A percentile compares a stretch with the other conserved stretches of the same genome.
Evolutionary conservation across 2,329 filamentous ascomycete species (phyloP).

Genomic region (Madurella mycetomatis): DNA sequence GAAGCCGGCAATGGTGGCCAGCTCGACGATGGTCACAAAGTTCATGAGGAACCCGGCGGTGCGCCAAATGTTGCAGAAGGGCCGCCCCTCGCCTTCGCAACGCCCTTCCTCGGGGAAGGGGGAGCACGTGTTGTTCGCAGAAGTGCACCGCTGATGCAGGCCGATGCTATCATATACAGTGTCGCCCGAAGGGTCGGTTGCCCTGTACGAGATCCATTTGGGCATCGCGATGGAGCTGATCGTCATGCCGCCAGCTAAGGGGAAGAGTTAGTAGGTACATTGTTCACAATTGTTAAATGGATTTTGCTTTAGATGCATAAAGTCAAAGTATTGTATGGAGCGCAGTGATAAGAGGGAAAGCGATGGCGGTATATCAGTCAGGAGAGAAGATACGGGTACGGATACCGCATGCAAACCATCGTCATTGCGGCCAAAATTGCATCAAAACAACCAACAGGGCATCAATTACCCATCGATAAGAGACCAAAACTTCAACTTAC

Average conservation of each 20-base stretch:
- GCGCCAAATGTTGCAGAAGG: conserved; percentile 88
- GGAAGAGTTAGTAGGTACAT: conserved; percentile 1
- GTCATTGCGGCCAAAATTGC: no score
- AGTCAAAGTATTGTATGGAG: no score
- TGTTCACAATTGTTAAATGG: neutral
- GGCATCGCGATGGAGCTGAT: conserved; percentile 65
- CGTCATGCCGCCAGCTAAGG: conserved; percentile 64
- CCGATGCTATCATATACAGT: conserved; percentile 61
- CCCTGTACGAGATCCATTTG: conserved; percentile 65
- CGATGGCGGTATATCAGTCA: no score
- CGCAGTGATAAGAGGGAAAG: no score
- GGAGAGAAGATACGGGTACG: no score
- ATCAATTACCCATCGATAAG: no score
- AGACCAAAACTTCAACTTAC: conserved; percentile 32
- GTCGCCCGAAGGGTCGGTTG: conserved; percentile 44
- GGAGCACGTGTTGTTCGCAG: conserved; percentile 49
- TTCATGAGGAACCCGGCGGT: conserved; percentile 84
- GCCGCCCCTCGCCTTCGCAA: conserved; percentile 8
- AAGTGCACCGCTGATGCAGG: conserved; percentile 76
- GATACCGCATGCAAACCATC: no score
- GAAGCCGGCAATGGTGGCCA: conserved; percentile 77
- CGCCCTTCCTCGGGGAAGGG: conserved; percentile 54
- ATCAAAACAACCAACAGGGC: no score
- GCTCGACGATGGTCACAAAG: conserved; percentile 75
- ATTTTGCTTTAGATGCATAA: neutral